Base-by-base conservation (phyloP, 495 filamentous ascomycete genomes). In the Aspergillus cristatus region DNA sequence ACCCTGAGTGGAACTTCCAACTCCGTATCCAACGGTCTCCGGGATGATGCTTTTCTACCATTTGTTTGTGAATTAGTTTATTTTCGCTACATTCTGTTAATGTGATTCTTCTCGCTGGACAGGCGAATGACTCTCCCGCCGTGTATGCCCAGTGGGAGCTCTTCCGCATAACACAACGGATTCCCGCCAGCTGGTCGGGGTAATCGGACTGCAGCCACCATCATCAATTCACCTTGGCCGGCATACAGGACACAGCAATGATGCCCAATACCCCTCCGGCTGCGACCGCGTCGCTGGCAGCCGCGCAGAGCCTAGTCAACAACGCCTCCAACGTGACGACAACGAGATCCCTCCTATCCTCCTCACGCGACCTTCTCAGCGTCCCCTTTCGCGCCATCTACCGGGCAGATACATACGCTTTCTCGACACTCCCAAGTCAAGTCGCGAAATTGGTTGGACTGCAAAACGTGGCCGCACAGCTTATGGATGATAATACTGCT, bases 361-460 rank as follows among this genome's bases (percentile, higher is more conserved):
- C 53, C 7, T 55, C 46, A 32, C 60, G 55, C 40, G 53, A 61
- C 17, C 38, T 66, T 14, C 40, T 67, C 18, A 46, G 46, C 4
- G 42, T 55, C 16, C 62, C 63, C 18, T 44, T 67, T 43, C 63
- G 62, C 32, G 60, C 50, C 18, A 47, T 69, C 15, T 47, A 62
- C 35, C 57, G 55, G 30, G 56, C 52, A 15, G 63, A 67, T 35
- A 48, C 52, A 3, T 61, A 65, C 35, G 57, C 60, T 1, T 57
- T 66, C 33, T 53, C 43, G 10, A 60, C 57, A 1, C 40, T 69
- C 17, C 65, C 65, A n/a, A 47, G 47, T 35, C 55, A 57, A n/a
- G 28, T 65, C 18, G 58, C 46, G 8, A 54, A 53, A 24, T 16
- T 64, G 6, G 43, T 48, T 13, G 60, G 63, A 12, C 33, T 67